A percentile compares a stretch with the other conserved stretches of the same genome.
Conservation (phyloP, 164 flowering plant genomes). For the Paratinospora sagittata region DNA sequence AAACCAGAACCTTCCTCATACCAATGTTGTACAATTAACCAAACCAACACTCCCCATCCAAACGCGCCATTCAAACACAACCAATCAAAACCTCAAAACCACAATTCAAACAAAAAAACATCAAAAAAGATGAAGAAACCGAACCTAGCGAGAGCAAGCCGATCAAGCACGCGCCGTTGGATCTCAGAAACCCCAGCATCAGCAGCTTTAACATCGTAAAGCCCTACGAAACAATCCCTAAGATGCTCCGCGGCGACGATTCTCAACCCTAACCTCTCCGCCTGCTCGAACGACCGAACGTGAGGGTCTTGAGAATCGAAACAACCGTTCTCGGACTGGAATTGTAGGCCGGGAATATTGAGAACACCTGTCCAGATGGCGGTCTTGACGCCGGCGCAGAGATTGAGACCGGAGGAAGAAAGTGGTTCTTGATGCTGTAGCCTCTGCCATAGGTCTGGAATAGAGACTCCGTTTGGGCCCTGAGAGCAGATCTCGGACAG, state of each 20-base stretch:
- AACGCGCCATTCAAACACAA: neutral
- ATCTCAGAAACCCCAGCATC: conserved; percentile 33
- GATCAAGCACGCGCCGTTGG: too few relatives aligned
- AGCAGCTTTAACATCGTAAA: conserved; percentile 49
- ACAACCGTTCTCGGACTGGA: conserved; percentile 14
- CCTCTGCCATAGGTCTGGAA: conserved; percentile 44
- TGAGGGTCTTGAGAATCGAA: conserved; percentile 18
- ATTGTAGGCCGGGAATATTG: conserved; percentile 41
- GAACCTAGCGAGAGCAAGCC: too few relatives aligned
- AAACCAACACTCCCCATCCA: neutral
- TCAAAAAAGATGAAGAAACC: conserved; percentile 3
- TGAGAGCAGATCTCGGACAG: conserved; percentile 66
- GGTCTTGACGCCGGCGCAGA: conserved; percentile 36
- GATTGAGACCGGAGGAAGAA: conserved; percentile 36
- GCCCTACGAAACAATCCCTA: conserved; percentile 60
- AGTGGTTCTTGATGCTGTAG: conserved; percentile 24
- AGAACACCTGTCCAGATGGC: conserved; percentile 46
- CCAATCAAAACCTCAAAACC: too few relatives aligned
- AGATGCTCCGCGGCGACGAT: conserved; percentile 55
- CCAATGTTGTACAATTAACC: neutral
- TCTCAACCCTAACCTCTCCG: conserved; percentile 40
- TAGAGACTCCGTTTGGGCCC: conserved; percentile 39
- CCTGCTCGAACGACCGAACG: conserved; percentile 36
- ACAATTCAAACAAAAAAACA: too few relatives aligned
- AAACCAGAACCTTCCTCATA: neutral